phyloP scores from a whole-genome alignment of 345 rosid genomes.

The Physaria fendleri region DNA sequence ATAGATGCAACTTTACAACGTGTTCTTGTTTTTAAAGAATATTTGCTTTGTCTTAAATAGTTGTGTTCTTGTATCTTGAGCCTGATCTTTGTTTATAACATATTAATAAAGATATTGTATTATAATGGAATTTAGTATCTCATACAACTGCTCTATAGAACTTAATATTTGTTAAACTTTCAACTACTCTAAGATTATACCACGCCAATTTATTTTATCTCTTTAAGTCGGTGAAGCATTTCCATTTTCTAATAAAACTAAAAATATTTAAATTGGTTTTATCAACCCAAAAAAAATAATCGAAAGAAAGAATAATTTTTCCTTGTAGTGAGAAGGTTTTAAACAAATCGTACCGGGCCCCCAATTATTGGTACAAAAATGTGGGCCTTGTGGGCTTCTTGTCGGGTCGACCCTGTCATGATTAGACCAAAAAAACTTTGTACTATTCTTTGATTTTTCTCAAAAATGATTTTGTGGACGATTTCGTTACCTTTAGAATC shows the following conservation, averaged over 20 bases:
- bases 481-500: too few relatives aligned
- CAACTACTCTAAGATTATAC: slow-evolving; percentile 7
- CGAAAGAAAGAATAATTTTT: too few relatives aligned
- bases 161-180: background rate
- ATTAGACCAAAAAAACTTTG: too few relatives aligned
- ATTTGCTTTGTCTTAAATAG: slow-evolving; percentile 4
- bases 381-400: too few relatives aligned
- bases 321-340: too few relatives aligned
- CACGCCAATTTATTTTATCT: background rate
- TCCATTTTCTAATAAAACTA: background rate
- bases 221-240: background rate
- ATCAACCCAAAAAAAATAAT: too few relatives aligned
- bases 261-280: too few relatives aligned
- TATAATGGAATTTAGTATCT: background rate
- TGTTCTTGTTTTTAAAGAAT: background rate
- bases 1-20: slow-evolving; percentile 3
- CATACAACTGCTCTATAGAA: slow-evolving; percentile 8
- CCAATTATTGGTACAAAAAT: too few relatives aligned
- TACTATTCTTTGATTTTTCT: too few relatives aligned
- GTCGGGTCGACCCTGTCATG: too few relatives aligned
- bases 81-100: slow-evolving; percentile 2
- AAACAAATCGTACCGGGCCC: too few relatives aligned
- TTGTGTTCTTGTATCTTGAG: slow-evolving; percentile 15
- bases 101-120: background rate
- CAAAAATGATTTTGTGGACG: too few relatives aligned